Conservation (phyloP, 1,284 basidiomycete species). For the Coniophora puteana region DNA sequence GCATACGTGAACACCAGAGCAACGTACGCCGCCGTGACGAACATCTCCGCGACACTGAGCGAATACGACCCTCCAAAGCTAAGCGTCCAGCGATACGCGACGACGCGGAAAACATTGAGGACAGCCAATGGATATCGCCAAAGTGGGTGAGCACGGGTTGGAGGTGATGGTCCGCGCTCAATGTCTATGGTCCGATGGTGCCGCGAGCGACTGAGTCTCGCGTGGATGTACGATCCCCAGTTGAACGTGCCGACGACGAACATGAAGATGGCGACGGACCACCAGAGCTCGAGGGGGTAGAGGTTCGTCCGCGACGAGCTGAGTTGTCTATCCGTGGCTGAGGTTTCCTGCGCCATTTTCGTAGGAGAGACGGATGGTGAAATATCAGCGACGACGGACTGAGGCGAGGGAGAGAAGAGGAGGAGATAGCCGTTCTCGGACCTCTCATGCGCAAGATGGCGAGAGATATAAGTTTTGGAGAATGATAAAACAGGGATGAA, state of each 20-base stretch:
- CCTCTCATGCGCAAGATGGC: no score
- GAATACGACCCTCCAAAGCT: slow-evolving; percentile 33
- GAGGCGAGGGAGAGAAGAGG: no score
- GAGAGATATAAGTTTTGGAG: no score
- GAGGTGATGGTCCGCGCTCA: slow-evolving; percentile 2
- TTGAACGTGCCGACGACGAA: slow-evolving; percentile 32
- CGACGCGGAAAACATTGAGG: slow-evolving; percentile 36
- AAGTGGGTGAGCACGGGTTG: slow-evolving; percentile 2
- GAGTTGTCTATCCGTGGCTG: background rate
- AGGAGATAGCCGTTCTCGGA: no score
- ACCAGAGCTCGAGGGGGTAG: slow-evolving; percentile 42
- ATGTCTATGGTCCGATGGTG: background rate
- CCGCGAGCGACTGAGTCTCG: slow-evolving; percentile 10
- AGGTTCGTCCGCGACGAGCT: slow-evolving; percentile 6
- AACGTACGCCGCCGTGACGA: slow-evolving; percentile 40
- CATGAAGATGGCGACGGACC: slow-evolving; percentile 38
- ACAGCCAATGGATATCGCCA: slow-evolving; percentile 30
- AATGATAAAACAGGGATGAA: no score
- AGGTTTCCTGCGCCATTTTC: no score
- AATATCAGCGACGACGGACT: no score
- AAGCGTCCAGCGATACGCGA: slow-evolving; percentile 42
- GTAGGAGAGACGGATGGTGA: no score
- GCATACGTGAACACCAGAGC: slow-evolving; percentile 40
- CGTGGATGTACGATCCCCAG: slow-evolving; percentile 10
- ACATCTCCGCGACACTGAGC: slow-evolving; percentile 42